Evolutionary conservation across 2,329 filamentous ascomycete genomes (phyloP), one percentile per base, ranked within the genome.

Genomic region (Xylaria sp.): DNA sequence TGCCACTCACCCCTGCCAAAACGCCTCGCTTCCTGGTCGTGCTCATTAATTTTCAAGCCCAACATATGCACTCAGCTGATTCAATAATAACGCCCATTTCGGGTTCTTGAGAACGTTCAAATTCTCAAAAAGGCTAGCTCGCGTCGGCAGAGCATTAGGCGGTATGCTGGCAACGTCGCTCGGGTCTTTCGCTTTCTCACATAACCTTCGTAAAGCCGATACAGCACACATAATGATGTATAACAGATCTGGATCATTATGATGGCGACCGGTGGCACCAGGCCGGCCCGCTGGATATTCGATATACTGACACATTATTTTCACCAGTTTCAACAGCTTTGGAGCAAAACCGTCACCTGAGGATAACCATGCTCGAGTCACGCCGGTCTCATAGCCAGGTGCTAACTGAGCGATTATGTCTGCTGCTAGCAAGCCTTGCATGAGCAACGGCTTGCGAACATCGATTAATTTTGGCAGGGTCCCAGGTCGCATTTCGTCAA

Each of bases 351-450:
- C 93, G 73, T 97, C 94, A 48, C 91, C 89, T 3, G 92, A 93
- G 45, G 90, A 89, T 8, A 98, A 86, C 94, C 96, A 98, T 0
- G 87, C 84, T 64, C 89, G 88, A 4, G 94, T 91, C 8, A 97
- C 81, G 4, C 88, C 86, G 18, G 86, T 86, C 72, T 97, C 93
- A n/a, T 88, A 85, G 4, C 87, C 86, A 2, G 91, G 91, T 3
- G 89, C 88, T 13, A 97, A 84, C 10, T 90, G 90, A 0, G 93
- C 89, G 3, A 98, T 82, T 60, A 98, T 97, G 73, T 98, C 94
- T 0, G 93, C 94, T 1, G 94, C 92, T 6, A 98, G 85, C 74
- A 98, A 88, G 1, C 94, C 94, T 80, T 99, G 96, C 86, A 97
- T 96, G 12, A 99, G 82, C 75, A 93, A 91, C 0, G 96, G 91